Evolutionary conservation across 768 basidiomycete species (phyloP), one percentile per base, ranked within the genome.

Genomic region (Suillus hirtellus): DNA sequence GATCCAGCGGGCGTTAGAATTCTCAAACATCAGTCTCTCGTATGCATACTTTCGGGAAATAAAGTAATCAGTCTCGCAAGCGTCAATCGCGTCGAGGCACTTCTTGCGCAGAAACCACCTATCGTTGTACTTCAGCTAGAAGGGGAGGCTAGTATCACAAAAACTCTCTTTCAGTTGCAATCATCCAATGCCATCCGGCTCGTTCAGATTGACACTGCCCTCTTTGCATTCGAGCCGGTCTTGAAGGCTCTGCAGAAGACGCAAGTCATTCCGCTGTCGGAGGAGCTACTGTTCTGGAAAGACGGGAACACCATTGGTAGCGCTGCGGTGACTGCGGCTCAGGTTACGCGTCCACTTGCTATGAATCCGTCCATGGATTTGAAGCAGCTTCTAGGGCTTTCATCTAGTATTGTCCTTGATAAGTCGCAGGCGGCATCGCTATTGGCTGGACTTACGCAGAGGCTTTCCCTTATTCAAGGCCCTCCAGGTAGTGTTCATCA

Each of bases 191-290:
- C 74, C 6, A 67, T 85, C 35, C 76, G 77, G 31, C 78, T 89
- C 34, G 65, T 89, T 27, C 84, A 84, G 62, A 84, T 88, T 31
- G 82, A 89, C 67, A 84, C 84, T 0, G 85, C 86, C 0, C 71
- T 88, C 6, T 90, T 88, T 68, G 76, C 88, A 0, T 89, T 83
- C 62, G 83, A 87, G 66, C 87, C 87, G 2, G 78, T 89, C 31
- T 77, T 90, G n/a, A 80, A 72, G 50, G 83, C 80, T 1, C 75
- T 90, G 31, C 82, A 90, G 70, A 68, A 76, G 19, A 80, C 77
- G 62, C 77, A 66, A 7, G 63, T 62, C 0, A 68, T 89, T 5
- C 82, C 86, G 0, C 75, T 89, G 3, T 71, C 78, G 0, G 68
- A 75, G 2, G 87, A 88, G 63, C 69, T 90, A 15, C 66, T 89